Evolutionary conservation across 129 eudicot genomes (phyloP), one percentile per base, ranked within the genome.

Genomic region (Centrapalus pauciflorus): DNA sequence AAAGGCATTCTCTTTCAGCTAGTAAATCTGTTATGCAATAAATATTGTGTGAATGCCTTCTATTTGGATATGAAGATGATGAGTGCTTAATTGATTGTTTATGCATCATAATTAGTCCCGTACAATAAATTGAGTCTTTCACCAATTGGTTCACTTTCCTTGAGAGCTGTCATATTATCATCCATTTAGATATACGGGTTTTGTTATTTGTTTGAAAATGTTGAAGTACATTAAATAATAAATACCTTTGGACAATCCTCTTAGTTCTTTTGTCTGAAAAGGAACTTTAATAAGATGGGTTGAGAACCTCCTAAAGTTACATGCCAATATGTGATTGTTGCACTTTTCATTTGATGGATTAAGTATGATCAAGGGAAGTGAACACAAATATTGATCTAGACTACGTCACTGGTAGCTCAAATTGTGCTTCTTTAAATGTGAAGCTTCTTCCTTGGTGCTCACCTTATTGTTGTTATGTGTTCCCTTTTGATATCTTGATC

Each of bases 401-500:
- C 24, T 41, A 10, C 19, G 38, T 37, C 33, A 54, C 25, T 23
- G 49, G 49, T 37, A 30, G 52, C 38, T 48, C 57, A 27, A 28
- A 28, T 13, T 38, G 29, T 16, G 50, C 24, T 27, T 37, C 41
- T 69, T 61, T 38, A 71, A 28, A 59, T 25, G 35, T 64, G 40
- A 27, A 8, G 24, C 38, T 26, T 64, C 58, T 34, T 57, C 8
- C 11, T 7, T 32, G 19, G 30, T 61, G 24, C 50, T 8, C 55
- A 32, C n/a, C 43, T 40, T 9, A 26, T 11, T 56, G 61, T 30
- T 78, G 32, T 27, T 54, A 8, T 67, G 63, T 23, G 45, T 59
- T 26, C 10, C 25, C 9, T 54, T 43, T 63, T 73, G 25, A 70
- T 56, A 41, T 23, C 61, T 29, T 50, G n/a, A 41, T 63, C 68